A percentile compares a stretch with the other conserved stretches of the same genome.
These are phyloP conservation scores for Pseudognaphalium luteoalbum DNA, from an alignment of 129 eudicot genomes.

Conservation along the genomic window DNA sequence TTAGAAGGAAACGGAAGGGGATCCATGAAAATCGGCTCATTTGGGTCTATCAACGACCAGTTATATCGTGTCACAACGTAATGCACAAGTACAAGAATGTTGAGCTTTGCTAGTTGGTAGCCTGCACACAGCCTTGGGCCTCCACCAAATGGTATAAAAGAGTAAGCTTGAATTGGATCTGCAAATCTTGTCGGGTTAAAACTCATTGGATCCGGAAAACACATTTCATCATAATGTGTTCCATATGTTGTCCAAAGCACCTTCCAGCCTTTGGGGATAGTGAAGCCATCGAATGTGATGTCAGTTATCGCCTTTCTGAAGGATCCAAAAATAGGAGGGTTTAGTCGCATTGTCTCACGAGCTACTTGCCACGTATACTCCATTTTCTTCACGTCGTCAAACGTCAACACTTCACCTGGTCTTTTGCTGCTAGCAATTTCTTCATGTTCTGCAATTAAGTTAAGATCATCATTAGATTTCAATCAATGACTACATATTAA, in stretches of 20 bases:
- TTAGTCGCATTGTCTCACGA: slow-evolving; percentile 79
- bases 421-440: slow-evolving; percentile 47
- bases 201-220: slow-evolving; percentile 55
- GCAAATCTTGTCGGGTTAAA: slow-evolving; percentile 77
- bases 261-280: slow-evolving; percentile 85
- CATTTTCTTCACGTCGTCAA: slow-evolving; percentile 74
- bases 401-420: slow-evolving; percentile 44
- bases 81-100: slow-evolving; percentile 70
- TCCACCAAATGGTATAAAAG: slow-evolving; percentile 80
- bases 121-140: slow-evolving; percentile 89
- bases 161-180: slow-evolving; percentile 61
- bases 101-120: slow-evolving; percentile 75
- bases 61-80: slow-evolving; percentile 70
- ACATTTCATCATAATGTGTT: slow-evolving; percentile 60
- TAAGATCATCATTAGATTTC: neutral
- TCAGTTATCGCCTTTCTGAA: slow-evolving; percentile 73
- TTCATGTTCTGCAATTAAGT: slow-evolving; percentile 54
- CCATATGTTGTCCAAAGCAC: slow-evolving; percentile 86
- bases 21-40: slow-evolving; percentile 62
- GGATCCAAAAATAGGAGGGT: slow-evolving; percentile 85
- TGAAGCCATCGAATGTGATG: slow-evolving; percentile 61
- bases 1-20: slow-evolving; percentile 89
- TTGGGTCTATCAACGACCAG: slow-evolving; percentile 58
- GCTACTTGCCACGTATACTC: slow-evolving; percentile 87
- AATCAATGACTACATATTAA: neutral